Base-by-base conservation (phyloP, 371 early-diverging fungal genomes). In the Haplosporangium sp. region DNA sequence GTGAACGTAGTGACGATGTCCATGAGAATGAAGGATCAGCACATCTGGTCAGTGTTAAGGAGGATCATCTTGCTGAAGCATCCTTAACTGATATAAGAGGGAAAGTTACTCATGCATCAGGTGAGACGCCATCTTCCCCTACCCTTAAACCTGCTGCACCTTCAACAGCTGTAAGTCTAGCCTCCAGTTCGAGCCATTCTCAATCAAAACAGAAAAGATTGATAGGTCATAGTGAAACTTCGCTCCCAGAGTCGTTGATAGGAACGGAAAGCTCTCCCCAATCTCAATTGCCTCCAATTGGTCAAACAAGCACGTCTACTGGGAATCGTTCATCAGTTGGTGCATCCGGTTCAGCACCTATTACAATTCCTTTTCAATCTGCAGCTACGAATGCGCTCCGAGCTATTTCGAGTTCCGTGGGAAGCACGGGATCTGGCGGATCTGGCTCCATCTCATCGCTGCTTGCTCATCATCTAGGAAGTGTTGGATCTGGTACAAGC, bases 351-450 rank as follows among this genome's bases (percentile, higher is more conserved):
- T 66, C 78, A 0, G 55, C 65, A 0, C 78, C 78, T 7, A 78
- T 78, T 13, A 61, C 81, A 20, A 81, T 81, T 38, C 81, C 81
- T n/a, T 70, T 60, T 42, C 81, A 81, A 34, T 81, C 81, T n/a
- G 64, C 75, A 0, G 81, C 81, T 3, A 64, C 81, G 11, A 81
- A 68, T 68, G 81, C 81, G 6, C 63, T 81, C 13, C 56, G 81
- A 11, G 81, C 81, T 0, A 67, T 81, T 19, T 81, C 81, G 45
- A 72, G 75, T 20, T 81, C 81, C 42, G 81, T 81, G 10, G 81
- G 81, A n/a, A 81, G 81, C 40, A 74, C 81, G 38, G 81, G 81
- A 10, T 81, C 81, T 2, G 74, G 77, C 8, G 77, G 78, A 5
- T 77, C 78, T 11, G 72, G 76, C 0, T 71, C 78, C 13, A 34